Conservation (phyloP, 1,284 basidiomycete genomes). For the Leccinum colubrinum region DNA sequence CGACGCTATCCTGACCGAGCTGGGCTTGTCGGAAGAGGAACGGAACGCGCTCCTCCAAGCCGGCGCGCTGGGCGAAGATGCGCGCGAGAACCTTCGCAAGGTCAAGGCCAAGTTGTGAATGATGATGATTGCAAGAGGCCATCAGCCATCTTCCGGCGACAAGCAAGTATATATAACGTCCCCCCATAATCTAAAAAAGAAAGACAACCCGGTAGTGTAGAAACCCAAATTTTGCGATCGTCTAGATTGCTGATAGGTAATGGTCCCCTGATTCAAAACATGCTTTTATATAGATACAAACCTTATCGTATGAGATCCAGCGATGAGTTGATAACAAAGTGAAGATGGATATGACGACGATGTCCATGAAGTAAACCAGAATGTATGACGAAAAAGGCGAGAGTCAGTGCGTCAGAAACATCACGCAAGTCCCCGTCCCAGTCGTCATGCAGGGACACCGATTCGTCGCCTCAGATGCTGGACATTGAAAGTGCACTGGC, state of each 20-base stretch:
- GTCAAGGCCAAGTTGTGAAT: conserved; percentile 20
- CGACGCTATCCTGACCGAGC: conserved; percentile 46
- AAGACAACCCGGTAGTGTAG: background rate
- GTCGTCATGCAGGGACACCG: conserved; percentile 22
- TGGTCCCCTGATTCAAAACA: background rate
- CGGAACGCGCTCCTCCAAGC: conserved; percentile 37
- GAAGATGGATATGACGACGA: background rate
- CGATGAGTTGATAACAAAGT: background rate
- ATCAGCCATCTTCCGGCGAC: background rate
- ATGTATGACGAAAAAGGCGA: background rate
- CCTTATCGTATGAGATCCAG: background rate
- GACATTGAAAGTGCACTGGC: no score
- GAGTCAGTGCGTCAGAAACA: background rate
- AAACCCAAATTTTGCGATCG: background rate
- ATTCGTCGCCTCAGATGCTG: conserved; percentile 29
- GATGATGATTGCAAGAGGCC: background rate
- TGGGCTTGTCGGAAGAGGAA: conserved; percentile 42
- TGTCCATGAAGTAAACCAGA: background rate
- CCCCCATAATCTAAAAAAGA: background rate
- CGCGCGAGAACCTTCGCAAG: conserved; percentile 8
- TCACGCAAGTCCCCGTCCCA: background rate
- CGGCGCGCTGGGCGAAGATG: conserved; percentile 42
- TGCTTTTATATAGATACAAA: background rate
- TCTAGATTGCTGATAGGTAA: conserved; percentile 15
- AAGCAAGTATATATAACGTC: background rate